Conservation (phyloP, 1,284 basidiomycete genomes). For the Caloboletus inedulis region DNA sequence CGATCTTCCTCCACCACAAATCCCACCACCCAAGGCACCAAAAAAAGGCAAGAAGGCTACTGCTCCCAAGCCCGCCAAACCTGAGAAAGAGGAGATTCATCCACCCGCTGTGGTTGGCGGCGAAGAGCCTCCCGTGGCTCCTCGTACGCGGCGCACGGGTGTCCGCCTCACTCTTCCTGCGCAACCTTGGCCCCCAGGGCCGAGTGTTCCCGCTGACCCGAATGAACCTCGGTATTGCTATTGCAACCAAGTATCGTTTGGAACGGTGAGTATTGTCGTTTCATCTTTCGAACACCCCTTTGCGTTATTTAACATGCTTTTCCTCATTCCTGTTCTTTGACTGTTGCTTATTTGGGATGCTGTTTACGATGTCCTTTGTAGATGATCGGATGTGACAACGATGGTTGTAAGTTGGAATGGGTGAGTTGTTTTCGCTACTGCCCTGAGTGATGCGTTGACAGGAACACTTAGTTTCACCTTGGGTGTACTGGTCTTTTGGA, state of each 20-base stretch:
- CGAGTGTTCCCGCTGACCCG: conserved; percentile 34
- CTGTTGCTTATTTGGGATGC: conserved; percentile 2
- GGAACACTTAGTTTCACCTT: conserved; percentile 61
- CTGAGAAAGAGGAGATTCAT: conserved; percentile 22
- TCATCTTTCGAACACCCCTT: background rate
- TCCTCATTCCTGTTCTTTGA: background rate
- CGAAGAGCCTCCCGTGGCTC: conserved; percentile 12
- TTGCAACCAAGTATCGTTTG: conserved; percentile 73
- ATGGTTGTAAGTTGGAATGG: conserved; percentile 73
- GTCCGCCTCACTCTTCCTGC: conserved; percentile 45
- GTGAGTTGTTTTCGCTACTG: conserved; percentile 38
- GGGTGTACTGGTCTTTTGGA: conserved; percentile 63
- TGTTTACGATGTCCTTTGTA: conserved; percentile 30
- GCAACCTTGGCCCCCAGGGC: conserved; percentile 16
- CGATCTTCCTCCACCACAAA: conserved; percentile 9
- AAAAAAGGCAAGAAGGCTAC: conserved; percentile 23
- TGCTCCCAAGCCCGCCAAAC: conserved; percentile 16
- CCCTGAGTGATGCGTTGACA: conserved; percentile 13
- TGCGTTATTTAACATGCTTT: background rate
- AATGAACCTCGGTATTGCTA: conserved; percentile 70
- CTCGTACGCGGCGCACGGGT: conserved; percentile 24
- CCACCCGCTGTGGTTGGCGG: background rate
- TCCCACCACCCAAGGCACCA: conserved; percentile 16
- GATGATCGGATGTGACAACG: conserved; percentile 84
- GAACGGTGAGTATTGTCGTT: conserved; percentile 51